These are phyloP conservation scores for Phytophthora lateralis DNA, from an alignment of 352 stramenopile genomes.

Conservation along the genomic window DNA sequence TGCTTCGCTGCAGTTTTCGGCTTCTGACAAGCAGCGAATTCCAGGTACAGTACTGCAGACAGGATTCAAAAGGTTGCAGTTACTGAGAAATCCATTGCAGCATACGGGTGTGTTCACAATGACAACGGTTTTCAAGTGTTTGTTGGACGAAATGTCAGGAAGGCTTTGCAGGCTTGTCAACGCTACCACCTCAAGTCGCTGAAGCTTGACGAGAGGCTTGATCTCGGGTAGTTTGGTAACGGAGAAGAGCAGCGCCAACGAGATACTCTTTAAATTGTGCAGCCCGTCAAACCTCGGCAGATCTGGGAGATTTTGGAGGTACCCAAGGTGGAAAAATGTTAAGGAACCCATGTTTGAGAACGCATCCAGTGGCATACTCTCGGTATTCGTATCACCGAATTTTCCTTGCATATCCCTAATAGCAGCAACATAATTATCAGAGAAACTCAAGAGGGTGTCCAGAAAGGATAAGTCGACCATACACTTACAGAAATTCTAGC, in stretches of 20 bases:
- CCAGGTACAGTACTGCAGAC: background rate
- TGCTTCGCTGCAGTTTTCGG: background rate
- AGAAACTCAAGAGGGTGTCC: background rate
- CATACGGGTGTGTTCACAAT: slow-evolving; percentile 12
- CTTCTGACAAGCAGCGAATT: background rate
- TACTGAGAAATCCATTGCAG: slow-evolving; percentile 30
- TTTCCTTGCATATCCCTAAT: slow-evolving; percentile 14
- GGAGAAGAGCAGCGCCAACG: slow-evolving; percentile 7
- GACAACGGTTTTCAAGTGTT: background rate
- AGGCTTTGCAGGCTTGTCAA: slow-evolving; percentile 5
- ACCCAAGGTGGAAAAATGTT: slow-evolving; percentile 29
- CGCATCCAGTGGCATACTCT: slow-evolving; percentile 4
- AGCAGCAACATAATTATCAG: slow-evolving; percentile 15
- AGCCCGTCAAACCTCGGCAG: slow-evolving; percentile 30
- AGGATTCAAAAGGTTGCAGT: slow-evolving; percentile 8
- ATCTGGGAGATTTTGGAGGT: slow-evolving; percentile 9
- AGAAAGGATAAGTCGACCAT: background rate
- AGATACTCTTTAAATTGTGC: slow-evolving; percentile 29
- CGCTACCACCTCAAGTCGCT: slow-evolving; percentile 8
- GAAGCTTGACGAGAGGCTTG: slow-evolving; percentile 19
- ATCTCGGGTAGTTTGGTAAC: slow-evolving; percentile 9
- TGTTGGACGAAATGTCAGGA: slow-evolving; percentile 9
- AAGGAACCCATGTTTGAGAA: slow-evolving; percentile 30
- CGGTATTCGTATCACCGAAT: slow-evolving; percentile 5
- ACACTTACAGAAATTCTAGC: slow-evolving; percentile 38